Base-by-base conservation (phyloP, 768 basidiomycete species). In the Porphyrellus cyaneotinctus region DNA sequence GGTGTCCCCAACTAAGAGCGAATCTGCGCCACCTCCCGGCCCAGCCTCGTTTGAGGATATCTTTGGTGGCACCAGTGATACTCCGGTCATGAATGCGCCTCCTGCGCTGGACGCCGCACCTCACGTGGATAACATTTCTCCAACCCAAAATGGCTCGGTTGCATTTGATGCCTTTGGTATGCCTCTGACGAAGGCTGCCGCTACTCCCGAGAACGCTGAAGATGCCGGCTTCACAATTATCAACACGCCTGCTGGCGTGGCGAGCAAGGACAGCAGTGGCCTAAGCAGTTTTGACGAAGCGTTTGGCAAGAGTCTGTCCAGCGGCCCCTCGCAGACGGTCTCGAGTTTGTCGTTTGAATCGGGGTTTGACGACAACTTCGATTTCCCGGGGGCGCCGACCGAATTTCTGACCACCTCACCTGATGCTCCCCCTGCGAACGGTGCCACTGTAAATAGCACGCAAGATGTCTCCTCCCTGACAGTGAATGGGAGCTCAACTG, bases 271-370 rank as follows among this genome's bases (percentile, higher is more conserved):
- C 24, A 59, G 53, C 22, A 69, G 52, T 18, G 71, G 63, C 18
- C 56, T 84, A 2, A 82, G 75, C 57, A 88, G 81, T 46, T 88
- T 91, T 58, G 88, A 91, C 61, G 87, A 89, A 63, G 84, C 86
- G 1, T 75, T 91, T 63, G 79, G 82, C 17, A 82, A 78, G 55
- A 70, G 81, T 20, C 68, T 81, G 0, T 64, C 66, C 30, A 72
- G 68, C 33, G 62, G 68, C 10, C 61, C 79, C 12, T 56, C 74
- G 7, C 59, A 69, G 33, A 56, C 64, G 1, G 46, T 42, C 7
- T 67, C 71, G 8, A 63, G 70, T 22, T 82, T 88, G 58, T 76
- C 82, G 4, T 90, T 91, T 50, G 87, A 86, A 49, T 74, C 80
- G 41, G 80, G 71, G 17, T 84, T 84, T 56, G 82, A 82, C 22